Conservation (phyloP, 2,329 filamentous ascomycete genomes). For the Stenocarpella maydis region DNA sequence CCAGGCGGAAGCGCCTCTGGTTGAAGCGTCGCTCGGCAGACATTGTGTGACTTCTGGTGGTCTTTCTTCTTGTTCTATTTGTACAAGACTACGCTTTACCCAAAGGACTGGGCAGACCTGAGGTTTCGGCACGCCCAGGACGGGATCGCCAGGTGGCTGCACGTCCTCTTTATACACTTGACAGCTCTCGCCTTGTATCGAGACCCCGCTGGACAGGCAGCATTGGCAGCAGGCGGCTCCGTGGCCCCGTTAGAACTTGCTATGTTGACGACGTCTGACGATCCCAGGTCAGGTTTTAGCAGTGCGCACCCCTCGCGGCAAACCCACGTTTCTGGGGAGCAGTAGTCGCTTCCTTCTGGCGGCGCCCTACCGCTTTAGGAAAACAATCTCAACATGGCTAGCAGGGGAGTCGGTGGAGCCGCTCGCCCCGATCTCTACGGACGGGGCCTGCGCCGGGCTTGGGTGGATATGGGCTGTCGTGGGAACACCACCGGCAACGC, state of each 20-base stretch:
- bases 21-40: slow-evolving; percentile 36
- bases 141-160: no score
- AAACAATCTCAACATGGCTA: slow-evolving; percentile 1
- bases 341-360: neutral
- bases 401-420: no score
- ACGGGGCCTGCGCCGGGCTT: no score
- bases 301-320: neutral
- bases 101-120: neutral
- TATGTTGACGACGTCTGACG: neutral
- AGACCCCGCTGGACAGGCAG: no score
- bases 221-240: no score
- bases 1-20: slow-evolving; percentile 35
- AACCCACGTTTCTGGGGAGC: neutral
- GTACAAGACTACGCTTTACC: neutral
- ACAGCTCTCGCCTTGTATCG: neutral
- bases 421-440: no score
- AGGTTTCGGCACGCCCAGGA: neutral
- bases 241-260: neutral
- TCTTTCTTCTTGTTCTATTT: neutral
- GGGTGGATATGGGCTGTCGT: no score
- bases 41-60: neutral
- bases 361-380: slow-evolving; percentile 14
- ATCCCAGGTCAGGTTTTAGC: slow-evolving; percentile 7
- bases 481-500: no score
- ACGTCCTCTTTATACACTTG: neutral